Base-by-base conservation (phyloP, 768 basidiomycete species). In the Xanthoconium stramineum region DNA sequence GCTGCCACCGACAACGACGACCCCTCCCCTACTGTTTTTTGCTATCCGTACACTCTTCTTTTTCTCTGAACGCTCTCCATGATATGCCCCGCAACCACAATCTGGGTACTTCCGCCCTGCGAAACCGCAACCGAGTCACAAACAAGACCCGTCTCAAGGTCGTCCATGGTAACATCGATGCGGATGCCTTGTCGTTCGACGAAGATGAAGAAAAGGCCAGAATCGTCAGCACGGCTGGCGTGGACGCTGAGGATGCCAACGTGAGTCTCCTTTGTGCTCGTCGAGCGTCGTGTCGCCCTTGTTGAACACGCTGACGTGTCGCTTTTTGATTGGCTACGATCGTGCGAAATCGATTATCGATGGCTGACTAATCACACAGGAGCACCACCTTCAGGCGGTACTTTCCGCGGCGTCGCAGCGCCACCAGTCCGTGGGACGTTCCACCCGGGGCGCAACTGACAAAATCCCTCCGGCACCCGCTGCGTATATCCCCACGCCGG, bases 221-320 rank as follows among this genome's bases (percentile, higher is more conserved):
- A 72, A 83, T 86, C 60, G 83, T 92, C 61, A 86, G 79, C 46
- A 91, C 90, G 20, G 88, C 89, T 42, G 92, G 92, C 64, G 92
- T 94, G 66, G 92, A 94, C 70, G 88, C 88, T 69, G 91, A 94
- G 78, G 92, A 94, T 68, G 91, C 91, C 72, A 92, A 93, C 74
- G 92, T 94, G 78, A 85, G 91, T 81, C 66, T 38, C 62, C 63
- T 64, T 67, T 65, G 69, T 70, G 66, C 57, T 66, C 66, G 55
- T 69, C 65, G 64, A 71, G 69, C 62, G 67, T 65, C 62, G 60
- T 65, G 73, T 74, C 67, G 70, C 37, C 65, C 74, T 72, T 77
- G 75, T 79, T 80, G 76, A 68, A 70, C 61, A 55, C 45, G 29
- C 60, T 50, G 68, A 71, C 73, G 78, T 81, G 79, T 72, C 78